phyloP scores from a whole-genome alignment of 208 protist species.

The Leptomonas pyrrhocoris region DNA sequence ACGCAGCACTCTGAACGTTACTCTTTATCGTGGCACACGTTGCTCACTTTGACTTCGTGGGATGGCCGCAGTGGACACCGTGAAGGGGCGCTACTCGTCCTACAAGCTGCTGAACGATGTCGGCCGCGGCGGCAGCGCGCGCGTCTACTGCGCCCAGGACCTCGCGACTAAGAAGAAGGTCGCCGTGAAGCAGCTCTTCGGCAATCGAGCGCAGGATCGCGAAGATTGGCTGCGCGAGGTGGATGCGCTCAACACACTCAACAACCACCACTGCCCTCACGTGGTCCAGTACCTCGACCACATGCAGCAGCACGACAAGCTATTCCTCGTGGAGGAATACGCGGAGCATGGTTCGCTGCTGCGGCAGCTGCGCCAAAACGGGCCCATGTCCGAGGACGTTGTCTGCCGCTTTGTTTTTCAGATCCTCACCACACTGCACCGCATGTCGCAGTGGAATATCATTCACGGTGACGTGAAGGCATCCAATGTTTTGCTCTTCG shows the following conservation, averaged over 20 bases:
- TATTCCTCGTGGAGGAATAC: constrained; percentile 81
- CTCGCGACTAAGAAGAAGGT: constrained; percentile 47
- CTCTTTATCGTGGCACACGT: constrained; percentile 1
- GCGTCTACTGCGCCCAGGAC: constrained; percentile 74
- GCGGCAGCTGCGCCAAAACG: constrained; percentile 29
- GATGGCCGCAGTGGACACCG: constrained; percentile 38
- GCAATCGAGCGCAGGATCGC: constrained; percentile 41
- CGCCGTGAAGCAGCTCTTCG: constrained; percentile 69
- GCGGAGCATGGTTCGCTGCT: constrained; percentile 69
- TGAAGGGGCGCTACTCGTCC: constrained; percentile 81
- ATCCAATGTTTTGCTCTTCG: constrained; percentile 82
- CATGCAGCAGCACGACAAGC: constrained; percentile 57
- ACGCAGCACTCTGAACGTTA: too few relatives aligned
- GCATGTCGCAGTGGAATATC: constrained; percentile 38
- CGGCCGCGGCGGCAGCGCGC: constrained; percentile 73
- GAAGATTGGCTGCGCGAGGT: constrained; percentile 75
- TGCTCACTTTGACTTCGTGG: too few relatives aligned
- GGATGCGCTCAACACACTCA: constrained; percentile 60
- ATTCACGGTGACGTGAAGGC: constrained; percentile 92
- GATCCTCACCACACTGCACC: constrained; percentile 24
- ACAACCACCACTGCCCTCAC: constrained; percentile 41
- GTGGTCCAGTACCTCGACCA: constrained; percentile 86
- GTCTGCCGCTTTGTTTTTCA: constrained; percentile 26
- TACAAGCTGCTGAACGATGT: constrained; percentile 79
- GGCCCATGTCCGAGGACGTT: constrained; percentile 12